Evolutionary conservation across 768 basidiomycete species (phyloP).

Genomic region (Agrocybe pediades): DNA sequence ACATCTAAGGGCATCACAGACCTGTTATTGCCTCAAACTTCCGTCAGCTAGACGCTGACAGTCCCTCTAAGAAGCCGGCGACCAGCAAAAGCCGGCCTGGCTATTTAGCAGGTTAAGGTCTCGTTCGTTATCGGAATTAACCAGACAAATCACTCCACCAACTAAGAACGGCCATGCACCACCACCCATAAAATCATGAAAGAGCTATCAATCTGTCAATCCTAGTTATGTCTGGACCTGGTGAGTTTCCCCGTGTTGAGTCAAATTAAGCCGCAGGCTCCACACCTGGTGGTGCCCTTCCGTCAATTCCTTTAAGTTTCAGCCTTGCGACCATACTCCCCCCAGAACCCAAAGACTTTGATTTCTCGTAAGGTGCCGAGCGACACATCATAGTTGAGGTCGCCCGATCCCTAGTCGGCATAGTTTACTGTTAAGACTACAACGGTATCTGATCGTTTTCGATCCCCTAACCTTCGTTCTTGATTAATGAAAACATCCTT

Average conservation of each 20-base stretch:
- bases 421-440: too few species aligned
- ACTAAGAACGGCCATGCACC: constrained; percentile 91
- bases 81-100: constrained; percentile 74
- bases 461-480: too few species aligned
- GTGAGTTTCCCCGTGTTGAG: constrained; percentile 83
- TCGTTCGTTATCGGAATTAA: constrained; percentile 95
- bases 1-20: too few species aligned
- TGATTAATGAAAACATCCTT: too few species aligned
- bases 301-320: constrained; percentile 86
- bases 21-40: too few species aligned
- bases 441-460: too few species aligned
- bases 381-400: too few species aligned
- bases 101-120: constrained; percentile 95
- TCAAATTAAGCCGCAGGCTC: constrained; percentile 87
- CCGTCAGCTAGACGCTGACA: too few species aligned
- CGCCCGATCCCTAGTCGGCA: too few species aligned
- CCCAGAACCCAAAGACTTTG: too few species aligned
- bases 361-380: too few species aligned
- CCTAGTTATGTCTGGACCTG: constrained; percentile 78
- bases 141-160: constrained; percentile 95
- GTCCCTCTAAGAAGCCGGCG: too few species aligned
- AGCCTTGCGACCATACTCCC: constrained; percentile 53
- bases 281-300: constrained; percentile 78
- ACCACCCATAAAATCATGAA: constrained; percentile 85
- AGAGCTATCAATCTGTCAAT: constrained; percentile 84